phyloP scores from a whole-genome alignment of 345 rosid genomes.

The Melaleuca quinquenervia region DNA sequence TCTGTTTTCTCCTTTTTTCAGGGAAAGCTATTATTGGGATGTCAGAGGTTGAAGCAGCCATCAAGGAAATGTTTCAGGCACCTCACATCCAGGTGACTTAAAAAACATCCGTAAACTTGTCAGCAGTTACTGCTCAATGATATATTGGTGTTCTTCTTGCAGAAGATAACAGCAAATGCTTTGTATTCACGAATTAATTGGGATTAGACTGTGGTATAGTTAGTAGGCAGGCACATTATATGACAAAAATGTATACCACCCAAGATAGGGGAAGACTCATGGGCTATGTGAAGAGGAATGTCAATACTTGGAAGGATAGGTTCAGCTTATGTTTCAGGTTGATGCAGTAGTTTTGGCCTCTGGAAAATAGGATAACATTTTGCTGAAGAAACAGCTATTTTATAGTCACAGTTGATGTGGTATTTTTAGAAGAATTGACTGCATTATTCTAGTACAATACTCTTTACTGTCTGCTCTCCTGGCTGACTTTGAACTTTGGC shows the following conservation, averaged over 20 bases:
- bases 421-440: not conserved
- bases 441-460: not conserved
- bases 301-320: not conserved
- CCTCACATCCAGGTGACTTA: constrained; percentile 89
- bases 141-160: not conserved
- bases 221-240: not conserved
- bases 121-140: not conserved
- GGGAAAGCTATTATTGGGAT: constrained; percentile 59
- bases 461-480: not conserved
- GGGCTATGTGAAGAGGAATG: not conserved
- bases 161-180: not conserved
- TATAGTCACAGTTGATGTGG: not conserved
- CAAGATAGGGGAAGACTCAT: not conserved
- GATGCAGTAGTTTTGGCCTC: not conserved
- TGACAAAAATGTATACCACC: not conserved
- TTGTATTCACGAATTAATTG: not conserved
- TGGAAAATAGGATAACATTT: not conserved
- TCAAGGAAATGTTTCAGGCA: constrained; percentile 95
- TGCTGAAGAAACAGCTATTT: not conserved
- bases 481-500: not conserved
- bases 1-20: constrained; percentile 9
- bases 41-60: constrained; percentile 82
- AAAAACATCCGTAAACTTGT: not conserved
- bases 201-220: not conserved
- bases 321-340: not conserved